These are phyloP conservation scores for Ophiognomonia clavigignenti-juglandacearum DNA, from an alignment of 2,329 filamentous ascomycete genomes.

Conservation along the genomic window DNA sequence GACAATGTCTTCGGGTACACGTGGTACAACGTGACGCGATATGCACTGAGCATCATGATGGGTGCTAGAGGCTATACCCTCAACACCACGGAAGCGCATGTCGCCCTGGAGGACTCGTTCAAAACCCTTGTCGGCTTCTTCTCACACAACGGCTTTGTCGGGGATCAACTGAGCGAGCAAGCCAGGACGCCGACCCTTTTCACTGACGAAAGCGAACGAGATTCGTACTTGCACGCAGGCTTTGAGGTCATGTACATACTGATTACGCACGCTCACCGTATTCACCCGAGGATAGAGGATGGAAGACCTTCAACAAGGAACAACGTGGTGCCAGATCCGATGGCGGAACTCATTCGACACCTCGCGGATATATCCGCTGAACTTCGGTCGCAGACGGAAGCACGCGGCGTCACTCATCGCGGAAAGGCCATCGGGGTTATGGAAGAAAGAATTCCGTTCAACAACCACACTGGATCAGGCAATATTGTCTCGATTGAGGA, in stretches of 20 bases:
- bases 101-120: neutral
- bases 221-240: neutral
- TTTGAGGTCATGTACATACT: conserved; percentile 1
- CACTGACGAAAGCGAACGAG: neutral
- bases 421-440: neutral
- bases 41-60: neutral
- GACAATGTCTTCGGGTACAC: neutral
- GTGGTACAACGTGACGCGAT: neutral
- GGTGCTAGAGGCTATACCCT: neutral
- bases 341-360: neutral
- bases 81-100: neutral
- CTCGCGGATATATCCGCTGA: neutral
- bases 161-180: neutral
- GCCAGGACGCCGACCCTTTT: neutral
- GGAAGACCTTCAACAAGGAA: neutral
- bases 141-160: neutral
- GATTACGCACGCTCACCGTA: neutral
- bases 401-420: neutral
- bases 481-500: neutral
- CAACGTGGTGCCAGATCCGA: neutral
- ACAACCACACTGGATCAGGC: neutral
- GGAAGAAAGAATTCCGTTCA: neutral
- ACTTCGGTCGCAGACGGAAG: neutral
- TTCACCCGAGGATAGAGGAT: neutral
- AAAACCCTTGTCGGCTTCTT: neutral